phyloP scores from a whole-genome alignment of 2,329 filamentous ascomycete species.

The Lasiodiplodia theobromae region DNA sequence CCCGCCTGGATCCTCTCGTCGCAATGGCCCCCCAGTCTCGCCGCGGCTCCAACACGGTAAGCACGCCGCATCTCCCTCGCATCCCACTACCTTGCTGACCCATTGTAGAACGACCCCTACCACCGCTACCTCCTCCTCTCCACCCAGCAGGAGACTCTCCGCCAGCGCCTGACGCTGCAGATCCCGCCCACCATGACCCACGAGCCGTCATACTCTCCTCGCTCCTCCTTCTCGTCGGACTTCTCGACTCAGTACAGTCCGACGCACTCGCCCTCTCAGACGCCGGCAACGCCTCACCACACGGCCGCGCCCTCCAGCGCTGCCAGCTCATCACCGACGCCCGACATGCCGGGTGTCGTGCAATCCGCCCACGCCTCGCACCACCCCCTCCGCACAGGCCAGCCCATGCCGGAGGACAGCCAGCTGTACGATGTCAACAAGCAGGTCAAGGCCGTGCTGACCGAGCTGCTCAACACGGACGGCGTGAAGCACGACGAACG shows the following conservation, averaged over 20 bases:
- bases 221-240: slow-evolving; percentile 32
- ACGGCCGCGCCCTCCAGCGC: slow-evolving; percentile 17
- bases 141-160: slow-evolving; percentile 50
- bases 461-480: slow-evolving; percentile 62
- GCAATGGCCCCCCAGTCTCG: slow-evolving; percentile 24
- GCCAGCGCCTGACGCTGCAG: slow-evolving; percentile 48
- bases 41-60: slow-evolving; percentile 20
- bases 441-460: slow-evolving; percentile 62
- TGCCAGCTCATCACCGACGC: slow-evolving; percentile 17
- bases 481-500: slow-evolving; percentile 55
- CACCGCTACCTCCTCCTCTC: slow-evolving; percentile 50
- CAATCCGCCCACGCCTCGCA: slow-evolving; percentile 9
- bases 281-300: slow-evolving; percentile 15
- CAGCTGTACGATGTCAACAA: slow-evolving; percentile 59
- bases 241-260: slow-evolving; percentile 34
- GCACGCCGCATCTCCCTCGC: neutral
- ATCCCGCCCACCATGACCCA: slow-evolving; percentile 34
- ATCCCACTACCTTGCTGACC: slow-evolving; percentile 8
- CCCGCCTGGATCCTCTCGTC: slow-evolving; percentile 13
- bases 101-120: slow-evolving; percentile 40
- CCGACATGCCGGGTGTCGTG: slow-evolving; percentile 22
- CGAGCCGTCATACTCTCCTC: slow-evolving; percentile 44
- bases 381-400: slow-evolving; percentile 31
- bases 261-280: slow-evolving; percentile 35
- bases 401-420: slow-evolving; percentile 35